Conservation (phyloP, 441 rosid genomes). For the Populus hybrid region DNA sequence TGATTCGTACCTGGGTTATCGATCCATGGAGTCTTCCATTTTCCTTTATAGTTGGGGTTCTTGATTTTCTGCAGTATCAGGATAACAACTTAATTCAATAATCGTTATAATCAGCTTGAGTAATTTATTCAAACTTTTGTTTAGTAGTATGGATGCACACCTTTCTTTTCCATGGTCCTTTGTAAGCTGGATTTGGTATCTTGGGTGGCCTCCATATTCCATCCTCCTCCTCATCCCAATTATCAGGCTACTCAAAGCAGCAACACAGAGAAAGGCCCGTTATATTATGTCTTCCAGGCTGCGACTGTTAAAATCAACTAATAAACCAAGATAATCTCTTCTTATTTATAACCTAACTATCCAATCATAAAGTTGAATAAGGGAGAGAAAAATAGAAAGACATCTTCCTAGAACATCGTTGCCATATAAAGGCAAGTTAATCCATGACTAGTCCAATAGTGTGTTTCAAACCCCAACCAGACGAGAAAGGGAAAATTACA, state of each 20-base stretch:
- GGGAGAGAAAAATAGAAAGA: background rate
- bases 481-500: background rate
- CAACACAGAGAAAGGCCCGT: conserved; percentile 6
- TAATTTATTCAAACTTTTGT: background rate
- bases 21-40: conserved; percentile 79
- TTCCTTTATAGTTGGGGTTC: conserved; percentile 86
- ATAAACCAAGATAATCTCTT: background rate
- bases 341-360: background rate
- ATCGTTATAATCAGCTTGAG: conserved; percentile 7
- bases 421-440: background rate
- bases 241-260: conserved; percentile 50
- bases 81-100: conserved; percentile 3
- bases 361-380: background rate
- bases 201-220: conserved; percentile 74
- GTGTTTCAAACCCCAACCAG: background rate
- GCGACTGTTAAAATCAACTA: background rate
- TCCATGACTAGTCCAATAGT: background rate
- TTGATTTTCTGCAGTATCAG: conserved; percentile 54
- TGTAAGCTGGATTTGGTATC: conserved; percentile 73
- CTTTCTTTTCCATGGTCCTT: conserved; percentile 89
- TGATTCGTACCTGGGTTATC: conserved; percentile 68
- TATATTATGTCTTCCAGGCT: background rate
- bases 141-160: conserved; percentile 25
- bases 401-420: background rate
- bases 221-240: conserved; percentile 81